Evolutionary conservation across 108 stramenopile species (phyloP), one percentile per base, ranked within the genome.

Genomic region (Conticribra weissflogii): DNA sequence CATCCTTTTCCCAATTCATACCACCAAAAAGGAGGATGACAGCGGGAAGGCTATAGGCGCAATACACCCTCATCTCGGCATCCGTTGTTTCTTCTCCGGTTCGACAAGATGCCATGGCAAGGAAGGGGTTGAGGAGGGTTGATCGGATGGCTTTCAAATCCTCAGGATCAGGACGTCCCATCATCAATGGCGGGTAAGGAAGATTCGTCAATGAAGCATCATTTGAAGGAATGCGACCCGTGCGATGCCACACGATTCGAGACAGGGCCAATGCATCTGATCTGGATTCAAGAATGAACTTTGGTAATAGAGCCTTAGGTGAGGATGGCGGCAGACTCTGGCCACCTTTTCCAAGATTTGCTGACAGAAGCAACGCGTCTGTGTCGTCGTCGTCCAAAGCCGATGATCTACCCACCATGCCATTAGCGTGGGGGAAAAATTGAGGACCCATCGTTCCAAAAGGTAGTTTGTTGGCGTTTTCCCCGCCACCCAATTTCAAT

Each of bases 11-110:
- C 84, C 88, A 94, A 58, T 89, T 81, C 47, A 81, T 74, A 19
- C 77, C 70, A 3, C 97, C 97, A 63, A 98, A 76, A 48, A 96
- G 81, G 15, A 96, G 72, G 5, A 93, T 88, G 8, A 99, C 97
- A 14, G 97, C 99, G n/a, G 99, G 99, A 51, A 97, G 95, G 53
- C 80, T 88, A 67, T 97, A 99, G 0, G 99, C 99, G 54, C 99
- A 99, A 51, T 93, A 96, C 8, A 95, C 89, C 45, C 94, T 66
- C 86, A 98, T 91, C 76, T 99, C 97, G 23, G 92, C 96, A 55
- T 96, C 97, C 4, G 83, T 85, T 44, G 85, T 88, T 48, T 89
- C 86, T 30, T 92, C 89, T 9, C 92, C 88, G 3, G 94, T 91
- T 5, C 63, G 81, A 23, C 83, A 88, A 32, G 60, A 75, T 27